These are phyloP conservation scores for Rickenella mellea DNA, from an alignment of 768 basidiomycete genomes.

Conservation along the genomic window DNA sequence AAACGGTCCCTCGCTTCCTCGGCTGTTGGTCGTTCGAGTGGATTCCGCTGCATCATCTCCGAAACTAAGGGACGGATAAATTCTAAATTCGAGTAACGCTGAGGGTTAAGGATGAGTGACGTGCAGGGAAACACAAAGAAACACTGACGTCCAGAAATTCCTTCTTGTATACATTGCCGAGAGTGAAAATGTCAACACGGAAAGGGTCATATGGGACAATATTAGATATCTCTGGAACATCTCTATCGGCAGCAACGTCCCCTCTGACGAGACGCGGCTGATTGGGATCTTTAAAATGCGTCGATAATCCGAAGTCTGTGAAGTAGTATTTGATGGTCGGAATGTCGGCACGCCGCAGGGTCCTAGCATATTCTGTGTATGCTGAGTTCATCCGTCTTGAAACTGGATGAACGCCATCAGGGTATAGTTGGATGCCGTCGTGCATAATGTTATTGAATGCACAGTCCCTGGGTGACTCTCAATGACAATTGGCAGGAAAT, in stretches of 20 bases:
- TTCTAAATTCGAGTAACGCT: slow-evolving; percentile 7
- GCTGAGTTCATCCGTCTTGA: background rate
- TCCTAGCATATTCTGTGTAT: background rate
- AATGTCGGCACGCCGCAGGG: background rate
- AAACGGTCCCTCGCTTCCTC: too few relatives aligned
- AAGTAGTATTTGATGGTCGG: slow-evolving; percentile 24
- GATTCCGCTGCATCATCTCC: slow-evolving; percentile 4
- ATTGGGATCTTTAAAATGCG: slow-evolving; percentile 8
- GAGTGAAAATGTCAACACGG: slow-evolving; percentile 16
- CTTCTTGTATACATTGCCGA: slow-evolving; percentile 15
- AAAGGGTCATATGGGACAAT: slow-evolving; percentile 14
- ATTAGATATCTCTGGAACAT: slow-evolving; percentile 14
- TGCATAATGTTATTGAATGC: slow-evolving; percentile 14
- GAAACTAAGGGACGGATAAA: slow-evolving; percentile 6
- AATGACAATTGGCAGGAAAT: background rate
- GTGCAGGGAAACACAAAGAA: background rate
- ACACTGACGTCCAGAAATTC: slow-evolving; percentile 9
- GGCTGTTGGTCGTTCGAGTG: slow-evolving; percentile 6
- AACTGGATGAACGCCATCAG: slow-evolving; percentile 14
- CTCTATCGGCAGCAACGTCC: slow-evolving; percentile 11
- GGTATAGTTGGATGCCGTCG: slow-evolving; percentile 12
- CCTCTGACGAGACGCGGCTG: slow-evolving; percentile 8
- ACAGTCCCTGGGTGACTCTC: slow-evolving; percentile 10
- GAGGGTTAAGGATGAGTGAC: background rate
- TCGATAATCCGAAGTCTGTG: slow-evolving; percentile 24